Percentiles rank a stretch among this genome's conserved stretches.
Conservation (phyloP, 805 yeast species). For the Candida adriatica region DNA sequence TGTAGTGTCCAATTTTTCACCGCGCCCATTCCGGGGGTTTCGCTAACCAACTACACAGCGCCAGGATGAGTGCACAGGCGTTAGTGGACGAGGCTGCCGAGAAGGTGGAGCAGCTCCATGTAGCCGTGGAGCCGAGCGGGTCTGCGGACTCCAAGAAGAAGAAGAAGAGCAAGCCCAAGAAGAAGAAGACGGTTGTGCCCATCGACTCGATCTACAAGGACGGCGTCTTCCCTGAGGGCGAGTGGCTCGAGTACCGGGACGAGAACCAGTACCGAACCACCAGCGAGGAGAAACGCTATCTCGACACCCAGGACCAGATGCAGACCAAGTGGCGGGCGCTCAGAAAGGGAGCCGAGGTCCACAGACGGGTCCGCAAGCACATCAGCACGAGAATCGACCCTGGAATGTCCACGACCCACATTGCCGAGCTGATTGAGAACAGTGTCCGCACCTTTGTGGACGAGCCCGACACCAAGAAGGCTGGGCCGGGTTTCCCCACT, state of each 20-base stretch:
- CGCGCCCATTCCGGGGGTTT: no score
- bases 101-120: no score
- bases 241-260: constrained; percentile 68
- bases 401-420: constrained; percentile 86
- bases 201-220: constrained; percentile 65
- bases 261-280: constrained; percentile 70
- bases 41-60: no score
- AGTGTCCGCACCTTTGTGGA: constrained; percentile 71
- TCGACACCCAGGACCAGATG: constrained; percentile 52
- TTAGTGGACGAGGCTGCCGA: no score
- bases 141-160: no score
- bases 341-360: constrained; percentile 95
- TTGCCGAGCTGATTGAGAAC: constrained; percentile 86
- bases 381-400: constrained; percentile 73
- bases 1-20: no score
- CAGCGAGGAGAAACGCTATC: constrained; percentile 76
- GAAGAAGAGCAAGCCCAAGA: constrained; percentile 56
- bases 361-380: constrained; percentile 80
- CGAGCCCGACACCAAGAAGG: constrained; percentile 49
- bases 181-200: constrained; percentile 48
- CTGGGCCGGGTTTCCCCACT: constrained; percentile 98
- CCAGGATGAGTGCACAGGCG: no score
- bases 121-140: no score
- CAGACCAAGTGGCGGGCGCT: constrained; percentile 69
- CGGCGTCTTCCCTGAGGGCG: constrained; percentile 78